Evolutionary conservation across 257 asterid species (phyloP), one percentile per base, ranked within the genome.

Genomic region (Plantago major): DNA sequence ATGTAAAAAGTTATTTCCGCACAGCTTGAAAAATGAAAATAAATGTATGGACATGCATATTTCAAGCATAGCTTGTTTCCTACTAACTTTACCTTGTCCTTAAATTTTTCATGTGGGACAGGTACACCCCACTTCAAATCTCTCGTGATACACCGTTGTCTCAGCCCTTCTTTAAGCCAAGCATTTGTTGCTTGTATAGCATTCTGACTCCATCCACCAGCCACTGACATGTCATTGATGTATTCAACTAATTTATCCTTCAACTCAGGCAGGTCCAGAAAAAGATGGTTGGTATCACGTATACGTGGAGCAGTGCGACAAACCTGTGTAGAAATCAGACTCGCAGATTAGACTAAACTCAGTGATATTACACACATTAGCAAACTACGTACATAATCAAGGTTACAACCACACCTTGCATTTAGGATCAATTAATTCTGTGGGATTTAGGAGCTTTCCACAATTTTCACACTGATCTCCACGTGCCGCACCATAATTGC

Each of bases 101-200:
- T 80, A 62, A 73, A 90, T 58, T 78, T 76, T 74, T 90, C 98
- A 43, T 70, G 98, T n/a, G 98, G 98, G 28, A 91, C 94, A 42
- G 96, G 92, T 52, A 91, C 96, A 37, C 98, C 98, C 98, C 98
- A 91, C 68, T 91, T 91, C 82, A 91, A 76, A 76, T 91, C 98
- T 76, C 98, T 79, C 8, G 96, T 88, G 68, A 91, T 91, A 65
- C 98, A 91, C 16, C 96, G 84, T 28, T 49, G 75, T 71, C 73
- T 91, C 67, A 88, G 74, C 75, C 98, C 98, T 76, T 91, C 96
- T 67, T 67, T 88, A 44, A 91, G 91, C 95, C 98, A 88, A 58
- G 94, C 90, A 70, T 81, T 15, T 37, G 98, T 88, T 53, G 83
- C 64, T 62, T 79, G 91, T 65, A 91, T 76, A 52, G 98, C 98